These are phyloP conservation scores for Cucurbita argyrosperma DNA, from an alignment of 306 rosid genomes.

Conservation along the genomic window DNA sequence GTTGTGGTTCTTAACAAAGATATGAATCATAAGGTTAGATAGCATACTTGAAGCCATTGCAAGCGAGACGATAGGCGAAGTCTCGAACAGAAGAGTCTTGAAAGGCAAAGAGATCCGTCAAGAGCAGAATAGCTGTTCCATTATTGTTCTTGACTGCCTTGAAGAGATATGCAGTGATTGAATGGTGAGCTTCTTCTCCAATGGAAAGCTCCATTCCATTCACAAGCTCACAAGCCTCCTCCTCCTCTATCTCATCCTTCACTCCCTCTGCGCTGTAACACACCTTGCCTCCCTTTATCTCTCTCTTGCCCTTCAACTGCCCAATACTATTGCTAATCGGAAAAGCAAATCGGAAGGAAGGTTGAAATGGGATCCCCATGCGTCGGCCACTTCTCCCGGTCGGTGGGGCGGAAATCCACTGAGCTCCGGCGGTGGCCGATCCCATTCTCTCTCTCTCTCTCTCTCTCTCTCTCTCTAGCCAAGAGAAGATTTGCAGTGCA, in stretches of 20 bases:
- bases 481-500: neutral
- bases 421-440: slow-evolving; percentile 6
- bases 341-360: neutral
- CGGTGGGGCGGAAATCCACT: neutral
- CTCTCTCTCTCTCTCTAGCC: neutral
- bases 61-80: slow-evolving; percentile 67
- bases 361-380: neutral
- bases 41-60: slow-evolving; percentile 72
- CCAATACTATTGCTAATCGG: neutral
- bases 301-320: no score
- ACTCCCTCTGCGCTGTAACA: slow-evolving; percentile 11
- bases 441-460: slow-evolving; percentile 7
- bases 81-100: slow-evolving; percentile 61
- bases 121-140: slow-evolving; percentile 54
- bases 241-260: slow-evolving; percentile 23
- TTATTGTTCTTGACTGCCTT: slow-evolving; percentile 72
- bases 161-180: slow-evolving; percentile 48
- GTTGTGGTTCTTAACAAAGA: no score
- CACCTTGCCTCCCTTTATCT: slow-evolving; percentile 13
- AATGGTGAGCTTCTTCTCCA: slow-evolving; percentile 30
- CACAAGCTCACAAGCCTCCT: slow-evolving; percentile 63
- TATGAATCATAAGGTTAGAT: neutral
- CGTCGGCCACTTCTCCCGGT: neutral
- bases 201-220: slow-evolving; percentile 57
- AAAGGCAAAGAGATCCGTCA: slow-evolving; percentile 57